A percentile compares a stretch with the other conserved stretches of the same genome.
Evolutionary conservation across 2,329 filamentous ascomycete species (phyloP).

Genomic region (Aspergillus bombycis): DNA sequence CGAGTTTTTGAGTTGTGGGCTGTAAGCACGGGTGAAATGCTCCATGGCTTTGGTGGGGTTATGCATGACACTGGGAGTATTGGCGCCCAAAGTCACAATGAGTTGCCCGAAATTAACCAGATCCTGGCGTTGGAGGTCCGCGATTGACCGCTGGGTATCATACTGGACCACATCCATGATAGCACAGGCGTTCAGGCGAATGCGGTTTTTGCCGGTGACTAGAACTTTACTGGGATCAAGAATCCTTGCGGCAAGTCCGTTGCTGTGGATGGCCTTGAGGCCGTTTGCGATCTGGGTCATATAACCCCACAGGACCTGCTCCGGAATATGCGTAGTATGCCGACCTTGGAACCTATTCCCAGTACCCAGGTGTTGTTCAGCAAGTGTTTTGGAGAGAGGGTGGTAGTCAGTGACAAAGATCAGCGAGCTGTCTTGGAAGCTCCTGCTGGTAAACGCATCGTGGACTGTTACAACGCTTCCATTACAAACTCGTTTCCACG

Average conservation of each 20-base stretch:
- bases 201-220: slow-evolving; percentile 84
- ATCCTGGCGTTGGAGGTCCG: slow-evolving; percentile 85
- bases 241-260: slow-evolving; percentile 79
- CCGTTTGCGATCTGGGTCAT: slow-evolving; percentile 89
- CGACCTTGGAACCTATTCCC: slow-evolving; percentile 47
- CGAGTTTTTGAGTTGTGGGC: slow-evolving; percentile 74
- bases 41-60: slow-evolving; percentile 75
- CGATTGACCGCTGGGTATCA: slow-evolving; percentile 68
- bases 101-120: slow-evolving; percentile 81
- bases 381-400: slow-evolving; percentile 84
- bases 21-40: slow-evolving; percentile 75
- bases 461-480: slow-evolving; percentile 83
- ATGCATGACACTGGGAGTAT: slow-evolving; percentile 60
- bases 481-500: slow-evolving; percentile 85
- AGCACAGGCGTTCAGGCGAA: slow-evolving; percentile 84
- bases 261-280: slow-evolving; percentile 80
- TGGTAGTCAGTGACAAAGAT: slow-evolving; percentile 94
- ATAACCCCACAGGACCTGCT: slow-evolving; percentile 86
- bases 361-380: slow-evolving; percentile 69
- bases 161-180: slow-evolving; percentile 88
- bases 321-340: slow-evolving; percentile 59
- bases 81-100: slow-evolving; percentile 79
- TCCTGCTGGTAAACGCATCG: slow-evolving; percentile 89
- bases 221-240: slow-evolving; percentile 88
- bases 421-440: slow-evolving; percentile 91